These are phyloP conservation scores for Fraxinus pennsylvanica DNA, from an alignment of 257 asterid genomes.

Conservation along the genomic window DNA sequence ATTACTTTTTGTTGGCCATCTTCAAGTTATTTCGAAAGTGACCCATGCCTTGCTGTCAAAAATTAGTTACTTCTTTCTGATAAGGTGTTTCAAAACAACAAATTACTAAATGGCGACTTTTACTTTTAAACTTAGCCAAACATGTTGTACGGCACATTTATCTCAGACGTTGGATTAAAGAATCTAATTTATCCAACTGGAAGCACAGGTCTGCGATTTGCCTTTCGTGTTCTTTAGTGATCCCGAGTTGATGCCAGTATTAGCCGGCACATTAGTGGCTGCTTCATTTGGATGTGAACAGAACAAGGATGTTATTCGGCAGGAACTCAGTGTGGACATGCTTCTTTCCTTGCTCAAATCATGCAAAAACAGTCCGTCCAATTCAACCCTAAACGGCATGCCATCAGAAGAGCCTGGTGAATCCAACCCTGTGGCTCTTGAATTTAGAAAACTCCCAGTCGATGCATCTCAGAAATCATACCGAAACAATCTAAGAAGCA, in stretches of 20 bases:
- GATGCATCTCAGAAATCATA: conserved; percentile 49
- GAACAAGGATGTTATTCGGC: conserved; percentile 87
- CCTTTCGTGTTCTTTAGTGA: conserved; percentile 93
- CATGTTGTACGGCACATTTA: not conserved
- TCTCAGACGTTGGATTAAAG: not conserved
- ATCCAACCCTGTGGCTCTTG: conserved; percentile 38
- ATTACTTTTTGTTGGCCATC: not conserved
- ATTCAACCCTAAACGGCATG: conserved; percentile 25
- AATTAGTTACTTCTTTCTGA: too few relatives aligned
- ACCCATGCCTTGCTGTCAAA: not conserved
- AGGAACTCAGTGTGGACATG: conserved; percentile 97
- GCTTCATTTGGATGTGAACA: conserved; percentile 90
- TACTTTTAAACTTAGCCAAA: not conserved
- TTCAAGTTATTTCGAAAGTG: too few relatives aligned
- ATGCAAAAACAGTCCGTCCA: conserved; percentile 50
- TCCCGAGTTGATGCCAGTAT: conserved; percentile 85
- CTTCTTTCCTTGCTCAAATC: conserved; percentile 78
- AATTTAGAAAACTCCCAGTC: conserved; percentile 46
- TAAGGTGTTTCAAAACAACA: not conserved
- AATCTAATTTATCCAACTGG: conserved; percentile 30
- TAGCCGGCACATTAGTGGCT: conserved; percentile 82
- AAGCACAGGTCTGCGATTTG: conserved; percentile 84
- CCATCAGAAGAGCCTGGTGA: conserved; percentile 49
- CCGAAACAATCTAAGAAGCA: conserved; percentile 38
- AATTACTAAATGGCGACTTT: not conserved